These are phyloP conservation scores for Exophiala spinifera DNA, from an alignment of 2,329 filamentous ascomycete species.

Conservation along the genomic window DNA sequence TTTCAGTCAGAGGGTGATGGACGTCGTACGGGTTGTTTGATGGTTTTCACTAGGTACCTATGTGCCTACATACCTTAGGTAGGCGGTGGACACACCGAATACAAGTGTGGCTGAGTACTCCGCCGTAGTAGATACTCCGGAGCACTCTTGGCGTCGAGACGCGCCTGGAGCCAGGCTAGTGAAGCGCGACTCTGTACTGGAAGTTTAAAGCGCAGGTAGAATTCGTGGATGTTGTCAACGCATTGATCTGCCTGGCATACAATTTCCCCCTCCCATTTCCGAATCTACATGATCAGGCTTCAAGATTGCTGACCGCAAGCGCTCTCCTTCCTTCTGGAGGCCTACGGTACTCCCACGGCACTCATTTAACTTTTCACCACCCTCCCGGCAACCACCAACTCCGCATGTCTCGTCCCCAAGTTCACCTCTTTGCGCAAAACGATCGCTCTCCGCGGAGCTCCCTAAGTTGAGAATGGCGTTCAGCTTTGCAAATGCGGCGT, in stretches of 20 bases:
- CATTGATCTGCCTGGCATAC: not conserved
- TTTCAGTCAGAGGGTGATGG: too few species aligned
- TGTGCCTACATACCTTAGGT: too few species aligned
- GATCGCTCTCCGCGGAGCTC: slow-evolving; percentile 39
- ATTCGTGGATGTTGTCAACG: not conserved
- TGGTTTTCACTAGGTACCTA: too few species aligned
- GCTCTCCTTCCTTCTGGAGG: slow-evolving; percentile 43
- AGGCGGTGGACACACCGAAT: too few species aligned
- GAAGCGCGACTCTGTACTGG: not conserved
- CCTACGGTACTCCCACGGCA: slow-evolving; percentile 42
- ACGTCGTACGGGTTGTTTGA: too few species aligned
- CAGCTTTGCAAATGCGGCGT: slow-evolving; percentile 53
- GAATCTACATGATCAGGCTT: slow-evolving; percentile 8
- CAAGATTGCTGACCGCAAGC: slow-evolving; percentile 47
- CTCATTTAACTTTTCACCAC: slow-evolving; percentile 40
- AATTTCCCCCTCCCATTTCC: not conserved
- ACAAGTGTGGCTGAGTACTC: too few species aligned
- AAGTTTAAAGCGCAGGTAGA: not conserved
- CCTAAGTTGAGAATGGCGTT: slow-evolving; percentile 58
- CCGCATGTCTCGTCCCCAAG: slow-evolving; percentile 30
- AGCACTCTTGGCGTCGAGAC: not conserved
- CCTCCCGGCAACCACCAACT: slow-evolving; percentile 39
- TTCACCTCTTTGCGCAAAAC: slow-evolving; percentile 31
- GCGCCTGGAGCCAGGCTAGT: not conserved
- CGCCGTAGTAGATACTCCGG: not conserved